phyloP scores from a whole-genome alignment of 2,329 filamentous ascomycete species.

The Hypoxylon sp. region DNA sequence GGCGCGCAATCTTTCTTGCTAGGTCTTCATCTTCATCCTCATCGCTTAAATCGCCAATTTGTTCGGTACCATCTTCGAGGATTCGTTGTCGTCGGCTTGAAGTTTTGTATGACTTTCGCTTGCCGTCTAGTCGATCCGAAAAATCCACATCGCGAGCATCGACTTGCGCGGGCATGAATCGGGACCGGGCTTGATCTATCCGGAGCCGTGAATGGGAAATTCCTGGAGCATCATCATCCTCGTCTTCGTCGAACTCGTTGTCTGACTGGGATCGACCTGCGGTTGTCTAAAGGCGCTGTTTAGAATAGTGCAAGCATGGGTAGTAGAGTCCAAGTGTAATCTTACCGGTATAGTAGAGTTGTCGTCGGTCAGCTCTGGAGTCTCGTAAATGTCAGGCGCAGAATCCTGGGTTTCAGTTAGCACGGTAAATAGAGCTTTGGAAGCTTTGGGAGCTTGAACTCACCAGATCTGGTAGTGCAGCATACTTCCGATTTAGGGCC shows the following conservation, averaged over 20 bases:
- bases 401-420: conserved; percentile 74
- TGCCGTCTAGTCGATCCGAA: conserved; percentile 87
- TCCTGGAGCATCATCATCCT: conserved; percentile 72
- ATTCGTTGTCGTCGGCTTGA: conserved; percentile 77
- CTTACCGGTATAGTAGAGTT: conserved; percentile 85
- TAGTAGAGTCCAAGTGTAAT: conserved; percentile 25
- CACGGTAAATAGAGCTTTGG: conserved; percentile 34
- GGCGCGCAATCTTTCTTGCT: conserved; percentile 82
- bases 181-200: conserved; percentile 82
- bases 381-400: conserved; percentile 96
- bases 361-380: conserved; percentile 91
- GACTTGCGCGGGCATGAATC: conserved; percentile 82
- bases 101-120: conserved; percentile 86
- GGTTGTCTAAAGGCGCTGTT: conserved; percentile 62
- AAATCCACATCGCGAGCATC: conserved; percentile 87
- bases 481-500: conserved; percentile 86
- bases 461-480: conserved; percentile 84
- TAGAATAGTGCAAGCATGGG: conserved; percentile 16
- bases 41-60: conserved; percentile 82
- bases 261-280: conserved; percentile 71
- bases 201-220: conserved; percentile 84
- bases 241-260: conserved; percentile 73
- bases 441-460: conserved; percentile 21
- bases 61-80: conserved; percentile 73
- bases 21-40: conserved; percentile 78